Conservation (phyloP, 2,329 filamentous ascomycete species). For the Ophiostoma populinum region DNA sequence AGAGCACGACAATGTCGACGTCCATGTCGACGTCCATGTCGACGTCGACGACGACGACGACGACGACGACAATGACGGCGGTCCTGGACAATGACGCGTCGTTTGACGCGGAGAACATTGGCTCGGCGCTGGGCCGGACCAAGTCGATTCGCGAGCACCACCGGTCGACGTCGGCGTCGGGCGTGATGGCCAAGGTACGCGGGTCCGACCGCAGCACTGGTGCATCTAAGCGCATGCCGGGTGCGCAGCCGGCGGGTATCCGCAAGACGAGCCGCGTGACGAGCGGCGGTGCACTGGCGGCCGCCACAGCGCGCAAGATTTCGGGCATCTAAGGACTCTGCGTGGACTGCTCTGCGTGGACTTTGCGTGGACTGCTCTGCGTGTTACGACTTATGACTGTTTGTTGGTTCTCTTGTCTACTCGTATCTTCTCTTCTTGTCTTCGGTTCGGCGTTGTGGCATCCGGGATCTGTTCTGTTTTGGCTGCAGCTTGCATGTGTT, state of each 20-base stretch:
- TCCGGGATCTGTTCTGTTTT: too few relatives aligned
- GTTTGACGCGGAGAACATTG: constrained; percentile 56
- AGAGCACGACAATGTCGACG: constrained; percentile 45
- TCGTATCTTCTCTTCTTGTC: too few relatives aligned
- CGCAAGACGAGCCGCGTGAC: constrained; percentile 50
- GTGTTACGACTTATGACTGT: too few relatives aligned
- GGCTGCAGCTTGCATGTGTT: too few relatives aligned
- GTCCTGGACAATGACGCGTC: constrained; percentile 48
- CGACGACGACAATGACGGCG: constrained; percentile 40
- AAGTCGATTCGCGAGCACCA: constrained; percentile 31
- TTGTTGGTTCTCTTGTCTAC: constrained; percentile 1
- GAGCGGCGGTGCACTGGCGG: constrained; percentile 27
- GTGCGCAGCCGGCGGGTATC: constrained; percentile 32
- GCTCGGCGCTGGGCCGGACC: constrained; percentile 26
- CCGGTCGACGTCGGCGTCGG: constrained; percentile 34
- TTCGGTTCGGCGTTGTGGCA: too few relatives aligned
- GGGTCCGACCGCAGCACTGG: constrained; percentile 16
- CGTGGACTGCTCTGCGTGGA: neutral
- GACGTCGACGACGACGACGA: constrained; percentile 47
- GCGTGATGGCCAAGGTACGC: constrained; percentile 47
- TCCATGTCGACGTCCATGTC: too few relatives aligned
- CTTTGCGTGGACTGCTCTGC: neutral
- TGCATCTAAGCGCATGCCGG: constrained; percentile 36
- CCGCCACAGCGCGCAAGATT: constrained; percentile 32
- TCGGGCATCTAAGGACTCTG: constrained; percentile 20